Conservation (phyloP, 2,329 filamentous ascomycete species). For the Acarospora socialis region DNA sequence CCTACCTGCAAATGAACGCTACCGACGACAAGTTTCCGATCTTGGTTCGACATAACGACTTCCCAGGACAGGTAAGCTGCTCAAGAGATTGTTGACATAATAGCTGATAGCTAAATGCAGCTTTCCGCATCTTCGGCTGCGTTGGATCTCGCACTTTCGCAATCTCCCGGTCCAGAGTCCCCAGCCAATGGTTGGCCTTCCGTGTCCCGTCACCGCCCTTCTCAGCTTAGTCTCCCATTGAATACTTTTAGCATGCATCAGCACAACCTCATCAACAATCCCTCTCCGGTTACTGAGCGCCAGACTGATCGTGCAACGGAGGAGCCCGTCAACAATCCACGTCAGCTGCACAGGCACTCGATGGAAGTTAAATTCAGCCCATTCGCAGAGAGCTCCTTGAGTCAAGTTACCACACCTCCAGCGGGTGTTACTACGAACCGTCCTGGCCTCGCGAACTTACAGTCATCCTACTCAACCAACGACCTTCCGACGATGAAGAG, state of each 20-base stretch:
- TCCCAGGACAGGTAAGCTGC: slow-evolving; percentile 37
- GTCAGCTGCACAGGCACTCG: slow-evolving; percentile 30
- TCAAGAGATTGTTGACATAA: slow-evolving; percentile 2
- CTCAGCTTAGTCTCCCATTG: slow-evolving; percentile 44
- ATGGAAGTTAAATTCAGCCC: slow-evolving; percentile 23
- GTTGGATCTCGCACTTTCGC: slow-evolving; percentile 61
- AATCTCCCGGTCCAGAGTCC: slow-evolving; percentile 48
- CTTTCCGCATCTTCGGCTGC: slow-evolving; percentile 69
- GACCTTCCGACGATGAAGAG: slow-evolving; percentile 78
- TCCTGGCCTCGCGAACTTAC: slow-evolving; percentile 34
- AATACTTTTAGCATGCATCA: slow-evolving; percentile 35
- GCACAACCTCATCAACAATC: slow-evolving; percentile 16
- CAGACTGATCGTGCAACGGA: slow-evolving; percentile 30
- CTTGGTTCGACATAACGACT: slow-evolving; percentile 34
- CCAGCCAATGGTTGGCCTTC: slow-evolving; percentile 43
- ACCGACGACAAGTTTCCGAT: slow-evolving; percentile 81
- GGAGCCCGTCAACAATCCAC: slow-evolving; percentile 28
- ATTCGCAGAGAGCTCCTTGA: slow-evolving; percentile 31
- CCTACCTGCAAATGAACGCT: slow-evolving; percentile 55
- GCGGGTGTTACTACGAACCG: slow-evolving; percentile 17
- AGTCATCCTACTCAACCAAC: slow-evolving; percentile 79
- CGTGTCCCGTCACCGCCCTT: slow-evolving; percentile 54
- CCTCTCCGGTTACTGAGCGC: slow-evolving; percentile 24
- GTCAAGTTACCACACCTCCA: slow-evolving; percentile 29
- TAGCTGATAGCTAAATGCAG: slow-evolving; percentile 38